phyloP scores from a whole-genome alignment of 306 rosid species.

The Pachyrhizus erosus region DNA sequence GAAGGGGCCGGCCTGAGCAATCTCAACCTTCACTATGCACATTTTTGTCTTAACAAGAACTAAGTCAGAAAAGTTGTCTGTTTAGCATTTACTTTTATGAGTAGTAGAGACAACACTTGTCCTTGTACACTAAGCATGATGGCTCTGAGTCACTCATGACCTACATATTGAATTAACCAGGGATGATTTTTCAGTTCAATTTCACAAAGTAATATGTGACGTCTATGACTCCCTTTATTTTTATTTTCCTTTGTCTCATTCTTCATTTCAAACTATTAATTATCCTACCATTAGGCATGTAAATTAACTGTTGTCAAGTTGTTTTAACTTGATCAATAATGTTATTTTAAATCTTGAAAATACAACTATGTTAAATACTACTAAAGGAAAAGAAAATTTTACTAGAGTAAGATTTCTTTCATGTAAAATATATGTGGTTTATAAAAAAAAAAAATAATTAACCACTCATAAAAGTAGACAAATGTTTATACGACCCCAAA shows the following conservation, averaged over 20 bases:
- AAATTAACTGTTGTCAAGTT: too few species aligned
- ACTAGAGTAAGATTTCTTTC: too few species aligned
- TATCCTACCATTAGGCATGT: too few species aligned
- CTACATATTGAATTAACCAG: neutral
- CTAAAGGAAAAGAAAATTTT: too few species aligned
- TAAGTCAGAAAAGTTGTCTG: constrained; percentile 36
- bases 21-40: constrained; percentile 23
- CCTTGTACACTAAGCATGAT: constrained; percentile 32
- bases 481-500: neutral
- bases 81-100: constrained; percentile 29
- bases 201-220: neutral
- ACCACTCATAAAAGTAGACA: neutral
- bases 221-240: neutral
- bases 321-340: too few species aligned
- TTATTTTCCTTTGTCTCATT: neutral
- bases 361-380: too few species aligned
- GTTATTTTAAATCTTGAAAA: too few species aligned
- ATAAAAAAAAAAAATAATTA: too few species aligned
- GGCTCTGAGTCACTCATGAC: constrained; percentile 25
- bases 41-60: constrained; percentile 34
- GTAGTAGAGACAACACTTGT: constrained; percentile 32
- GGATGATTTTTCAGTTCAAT: constrained; percentile 12
- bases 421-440: too few species aligned
- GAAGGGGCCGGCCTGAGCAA: constrained; percentile 18
- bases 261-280: neutral